phyloP scores from a whole-genome alignment of 1,139 yeast species.

The Debaryomycetaceae sp. region DNA sequence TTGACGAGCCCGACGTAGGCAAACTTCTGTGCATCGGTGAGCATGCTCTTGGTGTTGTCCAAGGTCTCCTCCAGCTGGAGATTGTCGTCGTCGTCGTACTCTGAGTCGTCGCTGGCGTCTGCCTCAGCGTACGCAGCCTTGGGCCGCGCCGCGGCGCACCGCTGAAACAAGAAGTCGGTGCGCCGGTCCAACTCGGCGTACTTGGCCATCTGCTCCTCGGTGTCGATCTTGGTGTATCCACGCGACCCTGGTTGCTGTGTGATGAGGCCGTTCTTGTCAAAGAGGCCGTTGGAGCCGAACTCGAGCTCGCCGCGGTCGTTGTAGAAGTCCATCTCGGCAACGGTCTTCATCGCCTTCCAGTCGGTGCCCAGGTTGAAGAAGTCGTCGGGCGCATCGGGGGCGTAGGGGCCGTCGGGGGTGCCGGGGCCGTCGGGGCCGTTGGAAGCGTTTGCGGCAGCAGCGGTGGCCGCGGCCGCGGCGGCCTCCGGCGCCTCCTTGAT shows the following conservation, averaged over 20 bases:
- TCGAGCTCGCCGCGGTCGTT: slow-evolving; percentile 49
- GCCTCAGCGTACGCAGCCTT: slow-evolving; percentile 10
- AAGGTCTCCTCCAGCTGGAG: slow-evolving; percentile 58
- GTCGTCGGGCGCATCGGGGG: slow-evolving; percentile 30
- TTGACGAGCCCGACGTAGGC: slow-evolving; percentile 89
- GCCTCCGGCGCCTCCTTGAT: slow-evolving; percentile 3
- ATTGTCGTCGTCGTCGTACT: slow-evolving; percentile 34
- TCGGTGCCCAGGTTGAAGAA: slow-evolving; percentile 25
- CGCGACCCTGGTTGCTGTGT: slow-evolving; percentile 15
- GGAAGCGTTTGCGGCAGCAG: slow-evolving; percentile 3
- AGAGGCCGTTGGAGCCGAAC: slow-evolving; percentile 23
- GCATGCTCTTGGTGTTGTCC: slow-evolving; percentile 74
- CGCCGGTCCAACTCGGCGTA: slow-evolving; percentile 70
- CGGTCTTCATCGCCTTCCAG: slow-evolving; percentile 54
- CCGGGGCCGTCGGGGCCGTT: slow-evolving; percentile 5
- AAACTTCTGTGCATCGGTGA: slow-evolving; percentile 79
- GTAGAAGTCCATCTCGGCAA: slow-evolving; percentile 47
- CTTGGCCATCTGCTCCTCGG: slow-evolving; percentile 80
- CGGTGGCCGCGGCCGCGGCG: slow-evolving; percentile 1
- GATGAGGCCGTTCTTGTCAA: slow-evolving; percentile 15
- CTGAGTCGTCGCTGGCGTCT: slow-evolving; percentile 24
- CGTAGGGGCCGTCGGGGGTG: slow-evolving; percentile 7
- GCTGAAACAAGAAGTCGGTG: slow-evolving; percentile 75
- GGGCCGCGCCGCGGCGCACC: slow-evolving; percentile 14
- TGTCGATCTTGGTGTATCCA: slow-evolving; percentile 88